These are phyloP conservation scores for Colletotrichum sojae DNA, from an alignment of 2,329 filamentous ascomycete species.

Conservation along the genomic window DNA sequence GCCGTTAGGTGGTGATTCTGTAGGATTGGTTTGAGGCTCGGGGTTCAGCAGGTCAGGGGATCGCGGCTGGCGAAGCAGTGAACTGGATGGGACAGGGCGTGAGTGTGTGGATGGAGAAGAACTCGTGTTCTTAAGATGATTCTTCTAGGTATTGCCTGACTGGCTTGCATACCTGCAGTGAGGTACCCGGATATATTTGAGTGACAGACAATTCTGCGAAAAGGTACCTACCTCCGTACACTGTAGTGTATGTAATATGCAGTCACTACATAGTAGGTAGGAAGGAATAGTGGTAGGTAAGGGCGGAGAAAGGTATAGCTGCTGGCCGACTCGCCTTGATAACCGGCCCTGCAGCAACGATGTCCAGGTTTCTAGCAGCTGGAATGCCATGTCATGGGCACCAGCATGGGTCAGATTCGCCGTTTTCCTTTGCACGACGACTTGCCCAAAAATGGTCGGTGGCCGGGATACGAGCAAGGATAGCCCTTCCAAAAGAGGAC, in stretches of 20 bases:
- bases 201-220: no score
- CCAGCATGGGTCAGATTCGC: slow-evolving; percentile 24
- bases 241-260: not conserved
- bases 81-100: not conserved
- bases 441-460: slow-evolving; percentile 38
- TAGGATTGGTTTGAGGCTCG: not conserved
- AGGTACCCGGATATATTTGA: no score
- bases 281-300: not conserved
- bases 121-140: slow-evolving; percentile 41
- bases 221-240: no score
- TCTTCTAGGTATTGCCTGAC: not conserved
- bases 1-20: not conserved
- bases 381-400: slow-evolving; percentile 36
- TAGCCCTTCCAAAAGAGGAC: slow-evolving; percentile 23
- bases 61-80: slow-evolving; percentile 32
- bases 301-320: no score
- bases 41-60: slow-evolving; percentile 12
- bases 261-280: not conserved
- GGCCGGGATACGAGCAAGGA: slow-evolving; percentile 34
- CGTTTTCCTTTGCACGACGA: slow-evolving; percentile 24
- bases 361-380: not conserved
- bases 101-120: slow-evolving; percentile 10
- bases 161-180: no score
- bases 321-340: no score
- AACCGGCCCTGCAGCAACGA: no score